Evolutionary conservation across 371 early-diverging fungal species (phyloP).

Genomic region (Phascolomyces articulosus): DNA sequence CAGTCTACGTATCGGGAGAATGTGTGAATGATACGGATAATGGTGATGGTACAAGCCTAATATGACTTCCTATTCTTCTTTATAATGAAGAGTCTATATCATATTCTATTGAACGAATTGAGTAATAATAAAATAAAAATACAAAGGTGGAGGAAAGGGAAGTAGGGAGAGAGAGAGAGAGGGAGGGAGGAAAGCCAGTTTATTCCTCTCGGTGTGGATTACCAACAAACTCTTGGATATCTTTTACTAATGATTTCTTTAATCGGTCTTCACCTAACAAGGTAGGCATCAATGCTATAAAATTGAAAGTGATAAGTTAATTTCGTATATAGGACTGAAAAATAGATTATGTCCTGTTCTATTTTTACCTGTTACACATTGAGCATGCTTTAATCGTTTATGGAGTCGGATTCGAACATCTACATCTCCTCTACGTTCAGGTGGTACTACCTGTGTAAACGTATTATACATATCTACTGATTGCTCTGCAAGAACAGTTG

Average conservation of each 20-base stretch:
- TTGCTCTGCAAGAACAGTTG: conserved; percentile 40
- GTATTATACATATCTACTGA: conserved; percentile 47
- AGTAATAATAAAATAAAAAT: background rate
- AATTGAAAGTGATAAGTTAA: background rate
- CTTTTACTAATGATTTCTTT: conserved; percentile 33
- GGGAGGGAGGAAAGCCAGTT: background rate
- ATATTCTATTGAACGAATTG: too few species aligned
- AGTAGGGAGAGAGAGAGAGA: background rate
- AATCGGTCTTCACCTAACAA: conserved; percentile 27
- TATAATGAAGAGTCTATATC: too few species aligned
- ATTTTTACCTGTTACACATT: conserved; percentile 42
- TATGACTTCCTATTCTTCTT: too few species aligned
- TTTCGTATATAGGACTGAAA: too few species aligned
- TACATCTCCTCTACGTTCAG: conserved; percentile 38
- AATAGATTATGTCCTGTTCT: too few species aligned
- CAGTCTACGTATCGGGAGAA: too few species aligned
- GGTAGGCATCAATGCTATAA: conserved; percentile 41
- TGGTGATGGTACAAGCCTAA: too few species aligned
- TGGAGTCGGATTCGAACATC: conserved; percentile 47
- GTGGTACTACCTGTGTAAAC: conserved; percentile 38
- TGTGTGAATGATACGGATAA: too few species aligned
- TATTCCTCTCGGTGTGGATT: background rate
- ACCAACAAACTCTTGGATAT: conserved; percentile 46
- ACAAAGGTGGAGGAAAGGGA: background rate
- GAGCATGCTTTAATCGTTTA: conserved; percentile 44